phyloP scores from a whole-genome alignment of 257 asterid species.

The Cruciata laevipes region DNA sequence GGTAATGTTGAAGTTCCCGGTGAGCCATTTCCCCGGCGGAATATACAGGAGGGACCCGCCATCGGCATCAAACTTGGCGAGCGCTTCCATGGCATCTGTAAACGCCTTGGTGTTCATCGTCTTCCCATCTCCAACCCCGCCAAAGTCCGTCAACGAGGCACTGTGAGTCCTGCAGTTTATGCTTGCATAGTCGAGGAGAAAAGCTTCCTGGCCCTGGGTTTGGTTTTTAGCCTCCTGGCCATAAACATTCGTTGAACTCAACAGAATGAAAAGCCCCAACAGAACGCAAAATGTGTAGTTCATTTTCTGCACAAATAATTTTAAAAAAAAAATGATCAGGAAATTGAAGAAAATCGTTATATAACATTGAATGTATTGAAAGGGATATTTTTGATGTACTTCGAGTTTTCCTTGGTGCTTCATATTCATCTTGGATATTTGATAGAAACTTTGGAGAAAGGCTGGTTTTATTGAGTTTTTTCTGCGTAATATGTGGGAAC shows the following conservation, averaged over 20 bases:
- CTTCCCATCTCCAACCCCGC: conserved; percentile 83
- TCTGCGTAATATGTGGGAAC: neutral
- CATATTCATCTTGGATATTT: neutral
- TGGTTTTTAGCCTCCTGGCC: conserved; percentile 5
- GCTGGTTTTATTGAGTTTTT: too few relatives aligned
- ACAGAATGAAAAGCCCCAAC: conserved; percentile 21
- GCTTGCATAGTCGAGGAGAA: neutral
- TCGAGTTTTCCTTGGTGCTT: neutral
- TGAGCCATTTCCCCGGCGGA: conserved; percentile 88
- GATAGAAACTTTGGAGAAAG: neutral
- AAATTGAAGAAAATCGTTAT: too few relatives aligned
- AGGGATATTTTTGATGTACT: neutral
- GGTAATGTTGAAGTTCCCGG: conserved; percentile 83
- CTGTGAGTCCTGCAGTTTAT: conserved; percentile 30
- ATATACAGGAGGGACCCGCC: conserved; percentile 87
- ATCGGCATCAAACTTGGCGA: conserved; percentile 46
- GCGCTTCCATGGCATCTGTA: conserved; percentile 51
- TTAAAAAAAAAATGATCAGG: too few relatives aligned
- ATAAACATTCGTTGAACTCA: conserved; percentile 24
- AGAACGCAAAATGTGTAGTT: conserved; percentile 19
- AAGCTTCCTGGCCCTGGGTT: conserved; percentile 5
- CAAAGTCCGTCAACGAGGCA: conserved; percentile 67
- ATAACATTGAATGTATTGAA: too few relatives aligned
- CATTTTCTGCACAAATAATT: conserved; percentile 22
- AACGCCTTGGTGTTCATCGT: conserved; percentile 71